Evolutionary conservation across 202 grass and related monocot species (phyloP).

Genomic region (Brachypodium distachyon): DNA sequence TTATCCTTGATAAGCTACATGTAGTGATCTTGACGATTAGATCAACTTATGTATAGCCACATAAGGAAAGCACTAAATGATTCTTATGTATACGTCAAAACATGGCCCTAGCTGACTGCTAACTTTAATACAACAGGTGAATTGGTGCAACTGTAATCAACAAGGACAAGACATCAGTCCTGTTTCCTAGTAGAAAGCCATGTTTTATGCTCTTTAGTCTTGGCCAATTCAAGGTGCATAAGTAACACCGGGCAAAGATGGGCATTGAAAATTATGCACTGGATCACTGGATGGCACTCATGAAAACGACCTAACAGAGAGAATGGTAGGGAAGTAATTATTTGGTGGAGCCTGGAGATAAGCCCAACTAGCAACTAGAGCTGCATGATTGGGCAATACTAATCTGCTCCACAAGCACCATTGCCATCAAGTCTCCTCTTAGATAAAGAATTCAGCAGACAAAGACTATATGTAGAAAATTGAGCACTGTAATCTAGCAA

Average conservation of each 20-base stretch:
- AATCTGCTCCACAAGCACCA: conserved; percentile 12
- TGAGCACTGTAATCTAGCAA: neutral
- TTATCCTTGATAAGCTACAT: neutral
- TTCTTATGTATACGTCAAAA: neutral
- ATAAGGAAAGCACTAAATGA: neutral
- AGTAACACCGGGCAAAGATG: conserved; percentile 13
- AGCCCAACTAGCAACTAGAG: conserved; percentile 4
- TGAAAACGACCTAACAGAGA: conserved; percentile 26
- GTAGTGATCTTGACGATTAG: neutral
- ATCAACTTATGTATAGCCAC: neutral
- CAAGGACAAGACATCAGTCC: neutral
- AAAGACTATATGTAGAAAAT: conserved; percentile 18
- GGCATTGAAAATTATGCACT: conserved; percentile 33
- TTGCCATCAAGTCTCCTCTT: conserved; percentile 24
- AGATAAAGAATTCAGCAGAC: conserved; percentile 7
- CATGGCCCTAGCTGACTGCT: neutral
- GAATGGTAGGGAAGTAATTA: conserved; percentile 24
- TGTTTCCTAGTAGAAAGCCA: conserved; percentile 18
- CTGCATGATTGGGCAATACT: conserved; percentile 32
- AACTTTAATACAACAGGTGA: conserved; percentile 8
- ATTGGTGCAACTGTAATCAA: neutral
- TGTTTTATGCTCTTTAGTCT: neutral
- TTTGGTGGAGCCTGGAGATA: conserved; percentile 38
- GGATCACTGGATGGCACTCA: neutral
- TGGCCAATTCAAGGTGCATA: conserved; percentile 23